Conservation (phyloP, 2,329 filamentous ascomycete genomes). For the Xylaria sp. region DNA sequence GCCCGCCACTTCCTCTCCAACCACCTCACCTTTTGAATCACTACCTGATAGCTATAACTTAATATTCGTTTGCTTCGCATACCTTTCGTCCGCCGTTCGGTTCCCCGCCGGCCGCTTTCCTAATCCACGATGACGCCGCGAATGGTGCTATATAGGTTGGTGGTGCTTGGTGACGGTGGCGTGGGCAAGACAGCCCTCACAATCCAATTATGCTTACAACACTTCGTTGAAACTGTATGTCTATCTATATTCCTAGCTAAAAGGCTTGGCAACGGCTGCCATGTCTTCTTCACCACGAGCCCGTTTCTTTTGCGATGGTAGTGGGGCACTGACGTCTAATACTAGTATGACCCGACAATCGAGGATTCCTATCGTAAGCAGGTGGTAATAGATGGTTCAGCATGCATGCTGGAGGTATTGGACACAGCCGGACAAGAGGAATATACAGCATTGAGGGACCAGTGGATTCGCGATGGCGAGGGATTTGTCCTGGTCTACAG, state of each 20-base stretch:
- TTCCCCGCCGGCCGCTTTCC: constrained; percentile 43
- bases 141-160: constrained; percentile 96
- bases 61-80: constrained; percentile 28
- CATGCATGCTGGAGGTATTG: constrained; percentile 96
- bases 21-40: constrained; percentile 21
- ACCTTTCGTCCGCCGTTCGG: constrained; percentile 30
- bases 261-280: constrained; percentile 5
- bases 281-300: neutral
- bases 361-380: constrained; percentile 90
- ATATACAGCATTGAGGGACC: constrained; percentile 94
- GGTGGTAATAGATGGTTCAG: constrained; percentile 91
- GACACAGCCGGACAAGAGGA: constrained; percentile 99
- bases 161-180: constrained; percentile 93
- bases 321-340: constrained; percentile 34
- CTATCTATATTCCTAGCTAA: neutral
- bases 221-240: constrained; percentile 93
- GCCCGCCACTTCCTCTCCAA: constrained; percentile 13
- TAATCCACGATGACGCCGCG: constrained; percentile 78
- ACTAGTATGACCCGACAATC: constrained; percentile 84
- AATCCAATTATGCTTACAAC: constrained; percentile 96
- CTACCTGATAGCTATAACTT: constrained; percentile 31
- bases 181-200: constrained; percentile 94
- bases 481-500: constrained; percentile 98
- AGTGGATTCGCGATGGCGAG: constrained; percentile 98
- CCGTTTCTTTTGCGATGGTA: neutral